phyloP scores from a whole-genome alignment of 345 rosid genomes.

The Syzygium aromaticum region DNA sequence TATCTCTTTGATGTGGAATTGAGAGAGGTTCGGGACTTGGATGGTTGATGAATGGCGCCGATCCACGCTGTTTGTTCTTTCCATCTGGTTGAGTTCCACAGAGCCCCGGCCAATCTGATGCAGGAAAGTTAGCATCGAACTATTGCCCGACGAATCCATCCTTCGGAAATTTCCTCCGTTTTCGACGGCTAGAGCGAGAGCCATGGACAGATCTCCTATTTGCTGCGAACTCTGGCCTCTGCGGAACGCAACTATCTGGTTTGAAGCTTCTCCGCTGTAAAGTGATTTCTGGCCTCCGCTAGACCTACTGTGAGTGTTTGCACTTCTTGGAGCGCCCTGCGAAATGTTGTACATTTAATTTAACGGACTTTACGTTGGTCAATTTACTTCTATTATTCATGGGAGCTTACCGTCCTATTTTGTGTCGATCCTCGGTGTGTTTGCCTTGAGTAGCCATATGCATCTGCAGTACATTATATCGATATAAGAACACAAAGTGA shows the following conservation, averaged over 20 bases:
- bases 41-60: slow-evolving; percentile 20
- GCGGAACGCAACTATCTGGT: slow-evolving; percentile 47
- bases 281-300: slow-evolving; percentile 23
- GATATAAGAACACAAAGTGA: neutral
- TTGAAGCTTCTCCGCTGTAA: slow-evolving; percentile 21
- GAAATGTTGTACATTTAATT: slow-evolving; percentile 1
- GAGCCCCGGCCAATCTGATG: slow-evolving; percentile 56
- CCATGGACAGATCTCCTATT: slow-evolving; percentile 51
- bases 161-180: slow-evolving; percentile 60
- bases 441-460: slow-evolving; percentile 36
- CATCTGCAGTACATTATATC: slow-evolving; percentile 29
- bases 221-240: slow-evolving; percentile 34
- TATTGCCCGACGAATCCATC: slow-evolving; percentile 39
- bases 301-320: slow-evolving; percentile 7
- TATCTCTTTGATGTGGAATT: slow-evolving; percentile 65
- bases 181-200: slow-evolving; percentile 63
- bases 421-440: slow-evolving; percentile 40
- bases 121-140: slow-evolving; percentile 48
- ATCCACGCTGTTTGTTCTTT: slow-evolving; percentile 20
- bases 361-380: neutral
- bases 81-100: slow-evolving; percentile 25
- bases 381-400: neutral
- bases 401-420: slow-evolving; percentile 35
- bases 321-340: slow-evolving; percentile 37
- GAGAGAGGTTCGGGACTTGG: slow-evolving; percentile 41